Conservation (phyloP, 2,329 filamentous ascomycete genomes). For the Venturia carpophila region DNA sequence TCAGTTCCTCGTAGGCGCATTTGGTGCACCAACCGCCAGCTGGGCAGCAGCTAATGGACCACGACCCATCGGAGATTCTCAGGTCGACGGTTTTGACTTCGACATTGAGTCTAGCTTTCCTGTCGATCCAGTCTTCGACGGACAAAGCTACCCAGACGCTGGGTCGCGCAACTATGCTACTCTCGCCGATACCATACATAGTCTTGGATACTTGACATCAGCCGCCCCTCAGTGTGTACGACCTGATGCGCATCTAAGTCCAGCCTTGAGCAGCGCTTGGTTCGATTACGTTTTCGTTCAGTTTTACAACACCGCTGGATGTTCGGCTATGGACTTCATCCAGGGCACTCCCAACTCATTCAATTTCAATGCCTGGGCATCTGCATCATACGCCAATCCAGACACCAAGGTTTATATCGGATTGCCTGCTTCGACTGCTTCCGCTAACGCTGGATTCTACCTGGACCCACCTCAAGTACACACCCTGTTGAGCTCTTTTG, state of each 20-base stretch:
- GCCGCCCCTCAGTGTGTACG: constrained; percentile 46
- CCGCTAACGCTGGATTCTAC: constrained; percentile 36
- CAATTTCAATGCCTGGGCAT: constrained; percentile 30
- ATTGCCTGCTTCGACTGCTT: constrained; percentile 26
- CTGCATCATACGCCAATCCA: constrained; percentile 9
- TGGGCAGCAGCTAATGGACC: constrained; percentile 32
- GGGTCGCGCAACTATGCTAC: constrained; percentile 37
- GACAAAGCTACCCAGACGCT: constrained; percentile 26
- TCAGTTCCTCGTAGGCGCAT: constrained; percentile 44
- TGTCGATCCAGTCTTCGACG: constrained; percentile 12
- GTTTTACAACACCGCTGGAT: constrained; percentile 47
- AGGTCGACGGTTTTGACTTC: constrained; percentile 47
- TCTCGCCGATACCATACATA: constrained; percentile 22
- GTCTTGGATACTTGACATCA: constrained; percentile 41
- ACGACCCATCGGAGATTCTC: constrained; percentile 40
- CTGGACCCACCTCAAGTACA: constrained; percentile 40
- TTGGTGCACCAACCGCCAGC: constrained; percentile 34
- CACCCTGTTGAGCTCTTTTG: constrained; percentile 38
- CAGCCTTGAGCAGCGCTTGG: constrained; percentile 36
- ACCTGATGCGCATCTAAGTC: constrained; percentile 41
- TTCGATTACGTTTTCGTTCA: constrained; percentile 51
- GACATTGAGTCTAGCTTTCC: constrained; percentile 34
- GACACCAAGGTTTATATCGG: constrained; percentile 40
- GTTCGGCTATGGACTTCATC: constrained; percentile 41
- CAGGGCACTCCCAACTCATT: constrained; percentile 25